These are phyloP conservation scores for Stipa capillata DNA, from an alignment of 176 grass and related monocot genomes.

Conservation along the genomic window DNA sequence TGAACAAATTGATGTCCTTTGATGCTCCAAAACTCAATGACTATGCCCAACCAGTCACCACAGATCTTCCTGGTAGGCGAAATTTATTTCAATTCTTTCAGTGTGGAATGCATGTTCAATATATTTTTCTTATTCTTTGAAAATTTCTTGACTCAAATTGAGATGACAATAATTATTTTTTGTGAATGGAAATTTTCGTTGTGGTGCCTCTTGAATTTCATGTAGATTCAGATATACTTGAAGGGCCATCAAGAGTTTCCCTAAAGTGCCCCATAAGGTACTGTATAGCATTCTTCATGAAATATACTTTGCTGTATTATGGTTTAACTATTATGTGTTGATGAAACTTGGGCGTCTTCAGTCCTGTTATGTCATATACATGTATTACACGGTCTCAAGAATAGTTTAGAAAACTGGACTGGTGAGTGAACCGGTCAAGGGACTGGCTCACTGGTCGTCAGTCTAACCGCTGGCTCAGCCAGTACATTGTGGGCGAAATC, in stretches of 20 bases:
- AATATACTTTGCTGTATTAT: background rate
- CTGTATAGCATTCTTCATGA: slow-evolving; percentile 11
- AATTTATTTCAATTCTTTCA: background rate
- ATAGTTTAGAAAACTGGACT: too few relatives aligned
- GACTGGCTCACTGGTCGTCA: too few relatives aligned
- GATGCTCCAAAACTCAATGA: slow-evolving; percentile 44
- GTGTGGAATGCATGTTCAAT: background rate
- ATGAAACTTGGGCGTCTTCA: background rate
- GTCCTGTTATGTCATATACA: background rate
- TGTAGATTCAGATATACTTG: slow-evolving; percentile 83
- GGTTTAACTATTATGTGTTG: slow-evolving; percentile 4
- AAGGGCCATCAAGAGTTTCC: slow-evolving; percentile 89
- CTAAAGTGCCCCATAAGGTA: slow-evolving; percentile 99
- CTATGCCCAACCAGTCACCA: slow-evolving; percentile 42
- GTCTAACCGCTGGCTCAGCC: too few relatives aligned
- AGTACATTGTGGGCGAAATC: too few relatives aligned
- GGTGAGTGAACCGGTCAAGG: too few relatives aligned
- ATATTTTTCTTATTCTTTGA: background rate
- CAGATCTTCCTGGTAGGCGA: slow-evolving; percentile 53
- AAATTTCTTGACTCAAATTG: background rate
- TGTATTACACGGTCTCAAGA: too few relatives aligned
- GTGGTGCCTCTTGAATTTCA: background rate
- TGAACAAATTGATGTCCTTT: slow-evolving; percentile 27
- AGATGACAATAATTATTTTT: background rate
- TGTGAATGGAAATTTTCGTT: background rate